Evolutionary conservation across 2,329 filamentous ascomycete genomes (phyloP).

Genomic region (Xenosphaeropsis pyriputrescens): DNA sequence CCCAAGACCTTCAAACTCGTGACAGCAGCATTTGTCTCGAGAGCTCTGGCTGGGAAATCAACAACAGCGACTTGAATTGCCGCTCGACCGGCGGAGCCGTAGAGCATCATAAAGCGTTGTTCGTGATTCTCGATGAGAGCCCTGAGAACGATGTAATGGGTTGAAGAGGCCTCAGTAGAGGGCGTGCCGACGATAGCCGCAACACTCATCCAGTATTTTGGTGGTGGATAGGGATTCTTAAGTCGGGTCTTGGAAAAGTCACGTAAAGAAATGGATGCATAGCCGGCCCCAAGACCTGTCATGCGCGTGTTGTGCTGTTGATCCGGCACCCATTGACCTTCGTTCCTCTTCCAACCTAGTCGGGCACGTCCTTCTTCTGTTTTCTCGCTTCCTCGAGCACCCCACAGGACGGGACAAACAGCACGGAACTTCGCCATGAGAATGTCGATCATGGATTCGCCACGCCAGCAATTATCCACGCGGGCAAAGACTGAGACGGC

Average conservation of each 20-base stretch:
- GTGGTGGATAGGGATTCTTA: constrained; percentile 65
- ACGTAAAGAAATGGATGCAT: constrained; percentile 66
- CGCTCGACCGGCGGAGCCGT: constrained; percentile 61
- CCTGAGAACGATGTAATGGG: constrained; percentile 56
- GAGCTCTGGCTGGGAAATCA: constrained; percentile 50
- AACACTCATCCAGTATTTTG: constrained; percentile 70
- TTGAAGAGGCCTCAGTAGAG: constrained; percentile 49
- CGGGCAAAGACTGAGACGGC: constrained; percentile 61
- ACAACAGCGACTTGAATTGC: constrained; percentile 56
- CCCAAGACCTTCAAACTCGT: constrained; percentile 36
- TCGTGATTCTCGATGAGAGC: constrained; percentile 61
- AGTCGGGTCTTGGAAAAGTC: constrained; percentile 56
- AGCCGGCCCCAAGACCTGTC: constrained; percentile 73
- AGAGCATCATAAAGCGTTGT: constrained; percentile 64
- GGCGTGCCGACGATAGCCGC: constrained; percentile 67
- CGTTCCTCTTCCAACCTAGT: constrained; percentile 56
- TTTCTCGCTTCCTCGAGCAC: constrained; percentile 61
- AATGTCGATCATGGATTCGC: constrained; percentile 61
- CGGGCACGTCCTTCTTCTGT: constrained; percentile 50
- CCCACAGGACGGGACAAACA: constrained; percentile 74
- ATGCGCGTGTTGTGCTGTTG: constrained; percentile 71
- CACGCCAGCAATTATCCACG: constrained; percentile 51
- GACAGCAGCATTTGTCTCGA: constrained; percentile 29
- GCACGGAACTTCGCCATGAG: constrained; percentile 76
- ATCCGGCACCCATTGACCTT: constrained; percentile 40